Evolutionary conservation across 495 filamentous ascomycete genomes (phyloP).

Genomic region (Penicillium silybi): DNA sequence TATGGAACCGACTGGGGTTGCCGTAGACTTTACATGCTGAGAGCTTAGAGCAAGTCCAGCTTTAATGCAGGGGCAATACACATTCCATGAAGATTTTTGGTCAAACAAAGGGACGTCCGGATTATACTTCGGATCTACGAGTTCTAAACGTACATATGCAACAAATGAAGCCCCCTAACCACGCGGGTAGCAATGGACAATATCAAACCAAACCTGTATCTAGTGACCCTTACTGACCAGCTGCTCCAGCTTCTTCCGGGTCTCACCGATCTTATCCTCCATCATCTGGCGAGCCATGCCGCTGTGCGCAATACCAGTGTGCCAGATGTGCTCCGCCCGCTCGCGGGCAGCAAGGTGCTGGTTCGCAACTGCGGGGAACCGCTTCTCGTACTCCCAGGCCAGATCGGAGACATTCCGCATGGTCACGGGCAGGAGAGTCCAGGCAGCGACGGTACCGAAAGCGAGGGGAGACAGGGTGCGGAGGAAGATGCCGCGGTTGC

Average conservation of each 20-base stretch:
- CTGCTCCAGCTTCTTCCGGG: conserved; percentile 71
- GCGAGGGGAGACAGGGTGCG: conserved; percentile 66
- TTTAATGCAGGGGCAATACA: not conserved
- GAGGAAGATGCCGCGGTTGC: conserved; percentile 79
- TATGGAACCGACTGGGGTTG: not conserved
- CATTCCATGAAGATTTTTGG: conserved; percentile 1
- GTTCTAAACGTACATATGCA: conserved; percentile 35
- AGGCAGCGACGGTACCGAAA: conserved; percentile 69
- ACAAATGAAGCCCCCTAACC: conserved; percentile 17
- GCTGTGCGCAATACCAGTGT: conserved; percentile 66
- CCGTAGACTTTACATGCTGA: not conserved
- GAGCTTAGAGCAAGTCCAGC: not conserved
- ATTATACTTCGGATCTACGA: conserved; percentile 30
- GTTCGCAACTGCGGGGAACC: conserved; percentile 72
- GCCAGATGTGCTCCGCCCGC: conserved; percentile 62
- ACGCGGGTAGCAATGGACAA: not conserved
- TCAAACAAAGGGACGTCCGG: conserved; percentile 27
- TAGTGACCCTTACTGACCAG: conserved; percentile 85
- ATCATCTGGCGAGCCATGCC: conserved; percentile 66
- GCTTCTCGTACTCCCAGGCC: conserved; percentile 85
- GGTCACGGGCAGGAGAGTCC: conserved; percentile 69
- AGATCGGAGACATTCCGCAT: conserved; percentile 82
- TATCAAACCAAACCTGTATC: conserved; percentile 16
- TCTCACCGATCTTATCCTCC: conserved; percentile 70
- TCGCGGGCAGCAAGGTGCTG: conserved; percentile 66